Evolutionary conservation across 148 eudicot species (phyloP), one percentile per base, ranked within the genome.

Genomic region (Rhododendron simsii): DNA sequence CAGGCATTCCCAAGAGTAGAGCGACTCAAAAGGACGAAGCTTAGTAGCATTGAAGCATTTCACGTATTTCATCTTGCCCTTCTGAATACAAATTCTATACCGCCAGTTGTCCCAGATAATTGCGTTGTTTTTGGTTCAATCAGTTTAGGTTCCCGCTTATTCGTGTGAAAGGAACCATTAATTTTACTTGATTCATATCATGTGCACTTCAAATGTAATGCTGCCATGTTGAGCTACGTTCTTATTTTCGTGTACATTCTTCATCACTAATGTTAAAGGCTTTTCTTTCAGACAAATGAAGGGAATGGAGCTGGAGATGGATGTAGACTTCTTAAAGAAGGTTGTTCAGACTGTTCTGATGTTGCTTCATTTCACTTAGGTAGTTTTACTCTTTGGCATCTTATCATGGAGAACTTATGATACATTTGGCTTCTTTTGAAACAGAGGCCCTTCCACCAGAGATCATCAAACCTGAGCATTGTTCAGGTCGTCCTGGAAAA

Each of bases 11-110:
- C 87, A 28, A 87, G 88, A 87, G 85, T 81, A 61, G 95, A 90
- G 75, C 91, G 88, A n/a, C 88, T 75, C 76, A 97, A 97, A 89
- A 89, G 91, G 87, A 87, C 88, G 89, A 97, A 94, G 90, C 81
- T 88, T 81, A 87, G 83, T 87, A 81, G 84, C 78, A 75, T 20
- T 76, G 94, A 86, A 76, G 87, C 77, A 82, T 85, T 85, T 83
- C 80, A 12, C 91, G 98, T 95, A 94, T 50, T 82, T 77, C 53
- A 61, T 59, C 50, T 41, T n/a, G 26, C 61, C 86, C 63, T 79
- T 45, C 13, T 12, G 84, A 12, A 65, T 28, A 21, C 67, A 20
- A 35, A 51, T 78, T 8, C 35, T 79, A 50, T 37, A 15, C 44
- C 14, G 14, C 5, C 30, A 9, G 26, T 63, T 83, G 26, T 47